Conservation (phyloP, 805 yeast species). For the Saturnispora kantuleensis region DNA sequence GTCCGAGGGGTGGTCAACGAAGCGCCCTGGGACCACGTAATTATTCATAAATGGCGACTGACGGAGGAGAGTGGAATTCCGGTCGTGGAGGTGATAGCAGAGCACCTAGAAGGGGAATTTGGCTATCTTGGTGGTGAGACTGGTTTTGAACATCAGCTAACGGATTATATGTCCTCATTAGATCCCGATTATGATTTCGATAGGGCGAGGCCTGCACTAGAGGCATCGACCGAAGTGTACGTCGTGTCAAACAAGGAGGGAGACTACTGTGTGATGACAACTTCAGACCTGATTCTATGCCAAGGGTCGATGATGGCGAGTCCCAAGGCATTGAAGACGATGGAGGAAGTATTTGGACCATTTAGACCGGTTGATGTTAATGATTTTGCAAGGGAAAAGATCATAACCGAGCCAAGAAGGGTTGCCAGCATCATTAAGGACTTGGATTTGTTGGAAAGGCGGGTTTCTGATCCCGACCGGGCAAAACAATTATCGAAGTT, state of each 20-base stretch:
- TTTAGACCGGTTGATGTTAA: too few species aligned
- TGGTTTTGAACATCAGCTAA: neutral
- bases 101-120: neutral
- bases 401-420: neutral
- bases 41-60: neutral
- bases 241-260: neutral
- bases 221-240: slow-evolving; percentile 1
- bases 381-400: neutral
- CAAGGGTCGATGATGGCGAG: neutral
- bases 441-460: neutral
- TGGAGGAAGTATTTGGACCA: neutral
- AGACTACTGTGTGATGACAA: neutral
- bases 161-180: neutral
- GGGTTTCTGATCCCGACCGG: neutral
- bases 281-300: neutral
- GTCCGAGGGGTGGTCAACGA: neutral
- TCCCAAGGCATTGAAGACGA: neutral
- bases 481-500: neutral
- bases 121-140: neutral
- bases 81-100: neutral
- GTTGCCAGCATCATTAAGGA: neutral
- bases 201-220: neutral
- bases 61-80: neutral
- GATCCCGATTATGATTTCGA: slow-evolving; percentile 1
- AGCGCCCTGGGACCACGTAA: slow-evolving; percentile 1